A percentile compares a stretch with the other conserved stretches of the same genome.
These are phyloP conservation scores for Xylaria grammica DNA, from an alignment of 495 filamentous ascomycete species.

Conservation along the genomic window DNA sequence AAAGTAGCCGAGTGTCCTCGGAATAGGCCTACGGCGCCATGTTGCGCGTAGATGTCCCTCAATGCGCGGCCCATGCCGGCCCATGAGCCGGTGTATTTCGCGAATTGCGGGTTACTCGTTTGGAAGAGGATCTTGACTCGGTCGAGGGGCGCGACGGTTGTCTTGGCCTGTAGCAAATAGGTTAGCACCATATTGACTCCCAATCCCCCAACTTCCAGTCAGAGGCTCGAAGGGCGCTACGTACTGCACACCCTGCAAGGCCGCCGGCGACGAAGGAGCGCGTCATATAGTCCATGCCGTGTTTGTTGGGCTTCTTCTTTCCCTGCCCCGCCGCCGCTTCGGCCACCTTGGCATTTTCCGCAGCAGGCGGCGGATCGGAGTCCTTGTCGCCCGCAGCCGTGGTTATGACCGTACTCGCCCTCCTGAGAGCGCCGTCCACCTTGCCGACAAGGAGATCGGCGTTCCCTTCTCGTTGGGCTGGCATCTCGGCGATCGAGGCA, in stretches of 20 bases:
- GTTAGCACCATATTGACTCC: not conserved
- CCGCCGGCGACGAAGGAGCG: conserved; percentile 85
- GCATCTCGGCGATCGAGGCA: conserved; percentile 52
- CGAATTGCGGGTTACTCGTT: conserved; percentile 89
- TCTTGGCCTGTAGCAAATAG: conserved; percentile 74
- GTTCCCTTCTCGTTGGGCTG: conserved; percentile 42
- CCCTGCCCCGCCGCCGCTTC: conserved; percentile 23
- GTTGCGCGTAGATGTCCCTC: conserved; percentile 75
- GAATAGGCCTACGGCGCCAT: conserved; percentile 79
- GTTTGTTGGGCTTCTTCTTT: conserved; percentile 59
- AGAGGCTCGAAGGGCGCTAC: conserved; percentile 35
- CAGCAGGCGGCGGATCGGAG: conserved; percentile 33
- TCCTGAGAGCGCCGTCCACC: conserved; percentile 32
- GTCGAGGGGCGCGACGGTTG: conserved; percentile 92
- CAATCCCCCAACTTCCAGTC: too few species aligned
- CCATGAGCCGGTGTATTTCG: conserved; percentile 90
- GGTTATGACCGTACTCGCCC: conserved; percentile 29
- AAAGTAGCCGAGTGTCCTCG: conserved; percentile 94
- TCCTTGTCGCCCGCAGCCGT: conserved; percentile 24
- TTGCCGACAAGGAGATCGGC: conserved; percentile 32
- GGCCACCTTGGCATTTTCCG: conserved; percentile 45
- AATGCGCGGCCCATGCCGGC: conserved; percentile 77
- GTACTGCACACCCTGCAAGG: conserved; percentile 83
- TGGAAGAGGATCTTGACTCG: conserved; percentile 99
- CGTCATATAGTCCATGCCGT: conserved; percentile 80